Conservation (phyloP, 768 basidiomycete species). For the Rhodotorula taiwanensis region DNA sequence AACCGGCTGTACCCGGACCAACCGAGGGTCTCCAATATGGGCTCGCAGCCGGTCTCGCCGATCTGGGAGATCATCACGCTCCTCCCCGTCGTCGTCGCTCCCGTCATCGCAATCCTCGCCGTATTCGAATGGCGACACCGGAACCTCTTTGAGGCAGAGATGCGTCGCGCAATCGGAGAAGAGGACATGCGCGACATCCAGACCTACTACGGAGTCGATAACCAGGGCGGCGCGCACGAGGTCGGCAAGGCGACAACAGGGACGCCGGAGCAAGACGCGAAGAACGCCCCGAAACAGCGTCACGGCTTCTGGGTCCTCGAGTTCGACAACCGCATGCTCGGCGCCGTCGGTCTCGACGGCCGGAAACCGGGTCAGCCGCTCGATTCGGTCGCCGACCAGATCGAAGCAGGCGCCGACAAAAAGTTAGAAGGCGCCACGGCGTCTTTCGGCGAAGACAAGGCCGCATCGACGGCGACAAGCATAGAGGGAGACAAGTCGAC, state of each 20-base stretch:
- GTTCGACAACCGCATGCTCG: constrained; percentile 30
- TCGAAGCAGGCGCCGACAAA: neutral
- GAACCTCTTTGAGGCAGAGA: constrained; percentile 28
- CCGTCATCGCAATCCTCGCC: constrained; percentile 28
- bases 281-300: neutral
- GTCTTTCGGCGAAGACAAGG: neutral
- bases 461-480: neutral
- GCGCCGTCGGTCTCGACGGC: constrained; percentile 25
- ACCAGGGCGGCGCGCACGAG: too few relatives aligned
- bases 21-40: constrained; percentile 5
- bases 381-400: constrained; percentile 25
- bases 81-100: constrained; percentile 21
- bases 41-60: constrained; percentile 8
- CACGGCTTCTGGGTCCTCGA: constrained; percentile 35
- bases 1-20: constrained; percentile 8
- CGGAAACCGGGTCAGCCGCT: constrained; percentile 22
- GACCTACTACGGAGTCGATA: constrained; percentile 20
- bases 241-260: neutral
- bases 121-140: constrained; percentile 30
- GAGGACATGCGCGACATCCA: constrained; percentile 29
- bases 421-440: neutral
- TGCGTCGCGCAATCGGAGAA: constrained; percentile 31
- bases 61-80: constrained; percentile 13
- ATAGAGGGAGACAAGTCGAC: neutral
- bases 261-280: neutral